Evolutionary conservation across 176 grass and related monocot species (phyloP).

Genomic region (Chrysopogon serrulatus): DNA sequence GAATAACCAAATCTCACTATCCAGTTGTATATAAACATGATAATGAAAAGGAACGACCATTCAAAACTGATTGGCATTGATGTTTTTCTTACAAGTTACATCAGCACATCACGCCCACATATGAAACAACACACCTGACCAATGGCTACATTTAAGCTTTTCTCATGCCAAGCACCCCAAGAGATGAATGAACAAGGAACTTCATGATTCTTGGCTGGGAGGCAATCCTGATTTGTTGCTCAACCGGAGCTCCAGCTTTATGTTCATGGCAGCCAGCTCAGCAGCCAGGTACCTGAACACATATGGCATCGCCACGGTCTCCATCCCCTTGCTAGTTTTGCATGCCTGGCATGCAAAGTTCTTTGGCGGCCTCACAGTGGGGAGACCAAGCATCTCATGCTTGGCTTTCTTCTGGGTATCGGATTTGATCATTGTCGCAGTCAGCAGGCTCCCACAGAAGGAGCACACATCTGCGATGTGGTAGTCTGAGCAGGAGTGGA

Average conservation of each 20-base stretch:
- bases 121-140: background rate
- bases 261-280: slow-evolving; percentile 83
- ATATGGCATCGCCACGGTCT: slow-evolving; percentile 94
- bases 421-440: slow-evolving; percentile 41
- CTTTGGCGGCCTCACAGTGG: slow-evolving; percentile 49
- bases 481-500: slow-evolving; percentile 92
- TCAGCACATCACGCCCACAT: background rate
- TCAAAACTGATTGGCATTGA: background rate
- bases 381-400: slow-evolving; percentile 55
- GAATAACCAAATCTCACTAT: background rate
- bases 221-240: slow-evolving; percentile 34
- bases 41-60: background rate
- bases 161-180: background rate
- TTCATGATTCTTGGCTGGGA: background rate
- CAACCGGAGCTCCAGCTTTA: slow-evolving; percentile 75
- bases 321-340: slow-evolving; percentile 84
- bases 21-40: background rate
- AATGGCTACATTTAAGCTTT: background rate
- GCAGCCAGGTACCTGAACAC: slow-evolving; percentile 81
- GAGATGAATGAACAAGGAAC: background rate
- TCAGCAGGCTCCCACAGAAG: slow-evolving; percentile 67
- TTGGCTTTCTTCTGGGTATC: slow-evolving; percentile 45
- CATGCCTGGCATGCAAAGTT: slow-evolving; percentile 71
- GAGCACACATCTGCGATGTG: slow-evolving; percentile 86
- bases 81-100: slow-evolving; percentile 1